A percentile compares a stretch with the other conserved stretches of the same genome.
Conservation (phyloP, 768 basidiomycete species). For the Xerocomellus amylosporus region DNA sequence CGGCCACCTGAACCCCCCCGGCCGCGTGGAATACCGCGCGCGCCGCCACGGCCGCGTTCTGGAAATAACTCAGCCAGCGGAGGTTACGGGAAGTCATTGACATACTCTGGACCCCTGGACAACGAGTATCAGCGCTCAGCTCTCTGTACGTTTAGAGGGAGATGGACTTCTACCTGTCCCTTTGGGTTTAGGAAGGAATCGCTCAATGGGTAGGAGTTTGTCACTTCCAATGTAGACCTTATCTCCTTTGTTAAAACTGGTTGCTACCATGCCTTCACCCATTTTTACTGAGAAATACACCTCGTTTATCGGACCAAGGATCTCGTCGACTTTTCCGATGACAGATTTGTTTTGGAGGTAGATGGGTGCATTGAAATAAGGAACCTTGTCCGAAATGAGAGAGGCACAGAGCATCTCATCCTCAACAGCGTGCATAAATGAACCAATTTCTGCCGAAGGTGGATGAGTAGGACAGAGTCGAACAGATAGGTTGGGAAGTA, state of each 20-base stretch:
- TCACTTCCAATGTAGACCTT: conserved; percentile 98
- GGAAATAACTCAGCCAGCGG: conserved; percentile 32
- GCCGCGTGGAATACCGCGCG: conserved; percentile 26
- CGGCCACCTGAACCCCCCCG: conserved; percentile 29
- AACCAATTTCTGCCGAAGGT: conserved; percentile 72
- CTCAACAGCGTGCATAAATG: conserved; percentile 93
- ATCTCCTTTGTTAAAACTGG: conserved; percentile 95
- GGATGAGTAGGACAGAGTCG: conserved; percentile 1
- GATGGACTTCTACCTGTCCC: conserved; percentile 55
- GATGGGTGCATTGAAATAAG: conserved; percentile 98
- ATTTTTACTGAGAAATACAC: conserved; percentile 98
- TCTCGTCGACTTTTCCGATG: conserved; percentile 98
- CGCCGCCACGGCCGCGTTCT: conserved; percentile 47
- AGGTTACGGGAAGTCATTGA: background rate
- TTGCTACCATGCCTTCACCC: conserved; percentile 92
- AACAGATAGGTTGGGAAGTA: conserved; percentile 22
- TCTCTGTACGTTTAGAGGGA: conserved; percentile 4
- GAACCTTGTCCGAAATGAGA: conserved; percentile 82
- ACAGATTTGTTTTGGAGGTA: conserved; percentile 95
- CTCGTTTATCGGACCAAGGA: conserved; percentile 98
- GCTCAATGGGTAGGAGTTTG: conserved; percentile 92
- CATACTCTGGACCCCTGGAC: conserved; percentile 30
- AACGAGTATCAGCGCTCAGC: background rate
- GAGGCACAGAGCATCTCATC: conserved; percentile 97
- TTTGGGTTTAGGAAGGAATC: conserved; percentile 97